A percentile compares a stretch with the other conserved stretches of the same genome.
Evolutionary conservation across 116 monocot species (phyloP).

Genomic region (Posidonia oceanica): DNA sequence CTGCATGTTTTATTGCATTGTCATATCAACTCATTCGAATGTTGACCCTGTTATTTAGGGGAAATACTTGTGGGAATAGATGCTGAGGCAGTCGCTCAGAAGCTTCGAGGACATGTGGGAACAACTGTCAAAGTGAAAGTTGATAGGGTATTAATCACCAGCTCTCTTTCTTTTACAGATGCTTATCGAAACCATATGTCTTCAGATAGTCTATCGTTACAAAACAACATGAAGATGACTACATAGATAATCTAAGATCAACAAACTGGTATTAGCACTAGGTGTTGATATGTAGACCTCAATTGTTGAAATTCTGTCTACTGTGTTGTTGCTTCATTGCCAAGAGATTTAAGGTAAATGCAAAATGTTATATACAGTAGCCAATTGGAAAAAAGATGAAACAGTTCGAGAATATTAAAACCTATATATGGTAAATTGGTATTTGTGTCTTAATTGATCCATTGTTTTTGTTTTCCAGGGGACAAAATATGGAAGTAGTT

Average conservation of each 20-base stretch:
- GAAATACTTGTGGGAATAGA: slow-evolving; percentile 55
- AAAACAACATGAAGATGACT: too few species aligned
- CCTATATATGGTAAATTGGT: background rate
- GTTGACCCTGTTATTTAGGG: slow-evolving; percentile 25
- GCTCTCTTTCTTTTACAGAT: background rate
- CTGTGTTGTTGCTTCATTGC: too few species aligned
- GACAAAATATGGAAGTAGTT: slow-evolving; percentile 21
- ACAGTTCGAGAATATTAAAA: too few species aligned
- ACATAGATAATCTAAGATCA: too few species aligned
- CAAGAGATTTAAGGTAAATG: too few species aligned
- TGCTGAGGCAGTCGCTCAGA: slow-evolving; percentile 74
- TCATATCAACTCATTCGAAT: background rate
- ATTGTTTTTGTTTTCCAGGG: slow-evolving; percentile 26
- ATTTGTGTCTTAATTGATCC: background rate
- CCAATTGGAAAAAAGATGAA: too few species aligned
- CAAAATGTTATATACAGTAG: too few species aligned
- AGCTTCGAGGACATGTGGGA: slow-evolving; percentile 79
- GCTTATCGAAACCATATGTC: too few species aligned
- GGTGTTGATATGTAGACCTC: too few species aligned
- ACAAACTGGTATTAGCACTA: too few species aligned
- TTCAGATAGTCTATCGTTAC: too few species aligned
- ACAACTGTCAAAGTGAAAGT: slow-evolving; percentile 81
- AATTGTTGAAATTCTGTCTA: too few species aligned
- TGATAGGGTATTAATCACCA: slow-evolving; percentile 26
- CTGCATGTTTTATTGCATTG: background rate